A percentile compares a stretch with the other conserved stretches of the same genome.
Conservation (phyloP, 225 moss, liverwort and hornwort species). For the Sphagnum tenellum region DNA sequence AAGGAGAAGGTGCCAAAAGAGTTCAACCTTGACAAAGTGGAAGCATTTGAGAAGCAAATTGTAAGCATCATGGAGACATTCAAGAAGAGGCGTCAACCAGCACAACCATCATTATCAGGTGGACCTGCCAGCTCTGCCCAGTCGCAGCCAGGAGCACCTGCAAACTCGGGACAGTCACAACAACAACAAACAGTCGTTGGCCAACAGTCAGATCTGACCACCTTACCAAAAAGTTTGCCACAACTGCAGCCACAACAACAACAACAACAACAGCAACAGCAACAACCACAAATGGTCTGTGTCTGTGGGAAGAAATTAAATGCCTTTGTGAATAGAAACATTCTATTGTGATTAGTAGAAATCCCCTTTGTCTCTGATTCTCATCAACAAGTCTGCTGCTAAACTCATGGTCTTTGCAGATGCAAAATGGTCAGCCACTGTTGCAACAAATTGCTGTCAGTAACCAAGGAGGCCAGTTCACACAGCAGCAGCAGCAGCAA, state of each 20-base stretch:
- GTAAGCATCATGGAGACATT: constrained; percentile 91
- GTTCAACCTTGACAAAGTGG: constrained; percentile 82
- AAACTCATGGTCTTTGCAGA: not conserved
- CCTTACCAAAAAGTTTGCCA: constrained; percentile 12
- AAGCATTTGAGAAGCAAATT: constrained; percentile 89
- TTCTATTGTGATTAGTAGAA: too few species aligned
- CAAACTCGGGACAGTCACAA: constrained; percentile 1
- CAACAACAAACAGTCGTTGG: constrained; percentile 10
- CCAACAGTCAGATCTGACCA: constrained; percentile 21
- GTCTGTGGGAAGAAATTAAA: too few species aligned
- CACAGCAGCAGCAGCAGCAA: constrained; percentile 33
- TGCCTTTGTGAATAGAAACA: too few species aligned
- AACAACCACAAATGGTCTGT: too few species aligned
- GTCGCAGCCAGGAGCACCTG: not conserved
- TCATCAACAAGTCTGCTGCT: too few species aligned
- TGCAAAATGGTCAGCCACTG: constrained; percentile 32
- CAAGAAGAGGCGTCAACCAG: constrained; percentile 51
- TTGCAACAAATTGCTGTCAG: constrained; percentile 31
- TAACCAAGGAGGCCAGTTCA: constrained; percentile 27
- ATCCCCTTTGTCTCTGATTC: too few species aligned
- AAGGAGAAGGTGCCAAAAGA: constrained; percentile 72
- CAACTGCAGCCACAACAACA: constrained; percentile 3
- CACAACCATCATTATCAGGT: constrained; percentile 11
- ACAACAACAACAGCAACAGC: not conserved
- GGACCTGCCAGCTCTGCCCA: constrained; percentile 4